These are phyloP conservation scores for Ustilago loliicola DNA, from an alignment of 1,284 basidiomycete genomes.

Conservation along the genomic window DNA sequence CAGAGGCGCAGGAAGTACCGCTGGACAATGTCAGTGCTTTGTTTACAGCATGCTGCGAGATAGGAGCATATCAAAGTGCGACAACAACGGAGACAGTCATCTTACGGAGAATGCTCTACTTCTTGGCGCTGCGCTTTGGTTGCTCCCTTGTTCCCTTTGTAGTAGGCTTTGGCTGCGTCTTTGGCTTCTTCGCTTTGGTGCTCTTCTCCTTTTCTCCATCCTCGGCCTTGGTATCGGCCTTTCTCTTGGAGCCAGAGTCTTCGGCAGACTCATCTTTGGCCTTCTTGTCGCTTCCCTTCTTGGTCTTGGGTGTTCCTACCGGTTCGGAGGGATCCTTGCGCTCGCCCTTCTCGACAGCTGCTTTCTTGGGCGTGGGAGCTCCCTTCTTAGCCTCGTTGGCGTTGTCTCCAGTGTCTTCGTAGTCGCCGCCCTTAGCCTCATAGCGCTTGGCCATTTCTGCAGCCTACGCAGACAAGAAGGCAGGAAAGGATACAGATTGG, in stretches of 20 bases:
- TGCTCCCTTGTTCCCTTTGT: conserved; percentile 39
- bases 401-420: conserved; percentile 71
- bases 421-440: conserved; percentile 71
- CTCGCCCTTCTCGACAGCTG: conserved; percentile 43
- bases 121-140: conserved; percentile 49
- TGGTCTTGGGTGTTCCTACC: conserved; percentile 37
- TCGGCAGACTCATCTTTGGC: conserved; percentile 13
- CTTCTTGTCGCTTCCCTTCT: conserved; percentile 17
- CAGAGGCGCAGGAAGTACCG: not conserved
- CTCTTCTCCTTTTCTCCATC: conserved; percentile 6
- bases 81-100: not conserved
- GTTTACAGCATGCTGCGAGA: not conserved
- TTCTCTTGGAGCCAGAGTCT: conserved; percentile 23
- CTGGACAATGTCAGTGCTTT: not conserved
- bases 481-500: not conserved
- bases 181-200: conserved; percentile 13
- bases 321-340: conserved; percentile 43
- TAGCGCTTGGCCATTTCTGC: conserved; percentile 72
- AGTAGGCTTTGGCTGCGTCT: conserved; percentile 31
- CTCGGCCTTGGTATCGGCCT: conserved; percentile 26
- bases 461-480: conserved; percentile 12
- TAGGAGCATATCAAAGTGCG: not conserved
- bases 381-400: conserved; percentile 72
- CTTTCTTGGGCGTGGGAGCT: conserved; percentile 70
- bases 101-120: conserved; percentile 9